phyloP scores from a whole-genome alignment of 768 basidiomycete species.

The Favolaschia claudopus region DNA sequence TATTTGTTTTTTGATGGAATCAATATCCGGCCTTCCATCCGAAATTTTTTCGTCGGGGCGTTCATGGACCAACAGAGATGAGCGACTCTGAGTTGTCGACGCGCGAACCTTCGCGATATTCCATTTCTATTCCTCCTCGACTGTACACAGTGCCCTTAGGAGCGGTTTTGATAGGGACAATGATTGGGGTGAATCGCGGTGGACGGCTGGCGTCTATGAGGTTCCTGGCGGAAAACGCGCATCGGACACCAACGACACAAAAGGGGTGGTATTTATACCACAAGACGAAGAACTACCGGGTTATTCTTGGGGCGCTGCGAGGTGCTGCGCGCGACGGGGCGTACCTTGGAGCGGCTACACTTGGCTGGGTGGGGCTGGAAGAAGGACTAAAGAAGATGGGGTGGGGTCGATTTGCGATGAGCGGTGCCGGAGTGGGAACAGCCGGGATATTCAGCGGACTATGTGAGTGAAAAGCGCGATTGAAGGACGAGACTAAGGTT shows the following conservation, averaged over 20 bases:
- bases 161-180: conserved; percentile 66
- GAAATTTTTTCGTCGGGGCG: too few relatives aligned
- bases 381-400: conserved; percentile 47
- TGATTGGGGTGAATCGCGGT: conserved; percentile 77
- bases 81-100: not conserved
- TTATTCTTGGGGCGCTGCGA: conserved; percentile 75
- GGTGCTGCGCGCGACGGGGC: conserved; percentile 66
- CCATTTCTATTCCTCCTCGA: conserved; percentile 59
- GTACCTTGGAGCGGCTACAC: conserved; percentile 50
- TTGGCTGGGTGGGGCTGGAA: conserved; percentile 55
- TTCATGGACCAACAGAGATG: conserved; percentile 4
- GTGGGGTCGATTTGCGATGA: conserved; percentile 50
- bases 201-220: conserved; percentile 75
- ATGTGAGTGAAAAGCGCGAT: conserved; percentile 49
- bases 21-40: conserved; percentile 1
- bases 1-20: not conserved
- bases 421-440: conserved; percentile 72
- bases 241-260: conserved; percentile 83
- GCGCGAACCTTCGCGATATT: not conserved
- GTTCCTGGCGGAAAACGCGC: conserved; percentile 93
- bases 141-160: conserved; percentile 68
- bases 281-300: conserved; percentile 93
- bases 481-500: conserved; percentile 5
- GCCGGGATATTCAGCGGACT: conserved; percentile 64
- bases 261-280: conserved; percentile 97